Conservation (phyloP, 2,329 filamentous ascomycete genomes). For the Trichoderma koningiopsis region DNA sequence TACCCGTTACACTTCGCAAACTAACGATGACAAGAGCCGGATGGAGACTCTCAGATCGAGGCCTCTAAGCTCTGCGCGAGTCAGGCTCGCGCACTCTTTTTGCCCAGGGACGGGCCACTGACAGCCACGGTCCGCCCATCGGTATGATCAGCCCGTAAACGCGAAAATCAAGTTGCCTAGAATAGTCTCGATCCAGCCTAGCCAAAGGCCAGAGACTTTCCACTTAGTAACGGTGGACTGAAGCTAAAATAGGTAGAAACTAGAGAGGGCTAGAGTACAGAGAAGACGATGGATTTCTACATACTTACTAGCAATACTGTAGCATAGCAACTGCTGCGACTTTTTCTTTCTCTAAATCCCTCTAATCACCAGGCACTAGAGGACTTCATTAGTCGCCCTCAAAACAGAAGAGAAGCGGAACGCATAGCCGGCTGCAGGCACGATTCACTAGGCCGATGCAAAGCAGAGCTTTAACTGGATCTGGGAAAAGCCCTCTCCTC, state of each 20-base stretch:
- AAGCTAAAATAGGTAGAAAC: not conserved
- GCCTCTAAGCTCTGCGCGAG: constrained; percentile 6
- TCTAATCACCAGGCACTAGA: not conserved
- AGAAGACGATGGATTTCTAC: not conserved
- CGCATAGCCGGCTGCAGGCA: not conserved
- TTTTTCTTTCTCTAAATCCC: not conserved
- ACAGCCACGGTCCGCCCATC: constrained; percentile 18
- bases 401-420: not conserved
- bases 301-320: not conserved
- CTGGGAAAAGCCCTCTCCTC: not conserved
- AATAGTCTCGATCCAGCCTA: constrained; percentile 13
- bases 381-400: not conserved
- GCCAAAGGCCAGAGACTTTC: not conserved
- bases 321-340: not conserved
- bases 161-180: not conserved
- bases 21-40: not conserved
- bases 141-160: constrained; percentile 20
- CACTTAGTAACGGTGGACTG: not conserved
- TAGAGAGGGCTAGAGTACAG: not conserved
- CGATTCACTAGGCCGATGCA: constrained; percentile 11
- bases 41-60: constrained; percentile 11
- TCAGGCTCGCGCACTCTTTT: not conserved
- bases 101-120: constrained; percentile 17
- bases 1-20: not conserved
- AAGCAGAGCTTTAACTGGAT: constrained; percentile 1